Conservation (phyloP, 2,329 filamentous ascomycete genomes). For the Colletotrichum zoysiae region DNA sequence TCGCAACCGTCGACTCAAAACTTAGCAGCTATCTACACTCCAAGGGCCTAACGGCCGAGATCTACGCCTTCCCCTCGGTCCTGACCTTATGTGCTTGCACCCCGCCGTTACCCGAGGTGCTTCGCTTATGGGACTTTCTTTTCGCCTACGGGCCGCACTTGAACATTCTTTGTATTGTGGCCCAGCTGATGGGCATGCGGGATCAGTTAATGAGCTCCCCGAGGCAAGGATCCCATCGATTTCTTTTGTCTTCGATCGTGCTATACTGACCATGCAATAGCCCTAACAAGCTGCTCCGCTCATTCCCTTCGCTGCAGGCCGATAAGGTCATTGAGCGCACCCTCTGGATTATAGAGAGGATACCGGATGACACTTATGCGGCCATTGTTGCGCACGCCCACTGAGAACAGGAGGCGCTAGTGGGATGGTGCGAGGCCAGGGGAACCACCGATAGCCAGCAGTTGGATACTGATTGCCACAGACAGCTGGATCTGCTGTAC, state of each 20-base stretch:
- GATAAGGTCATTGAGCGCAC: slow-evolving; percentile 88
- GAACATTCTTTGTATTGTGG: slow-evolving; percentile 96
- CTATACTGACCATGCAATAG: slow-evolving; percentile 60
- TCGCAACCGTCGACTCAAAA: slow-evolving; percentile 91
- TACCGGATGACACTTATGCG: slow-evolving; percentile 90
- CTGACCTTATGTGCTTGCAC: slow-evolving; percentile 96
- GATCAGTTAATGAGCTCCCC: slow-evolving; percentile 85
- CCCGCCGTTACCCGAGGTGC: slow-evolving; percentile 90
- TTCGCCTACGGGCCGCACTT: slow-evolving; percentile 96
- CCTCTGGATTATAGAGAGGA: slow-evolving; percentile 87
- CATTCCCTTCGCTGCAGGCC: slow-evolving; percentile 86
- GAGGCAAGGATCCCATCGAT: slow-evolving; percentile 68
- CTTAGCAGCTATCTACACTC: slow-evolving; percentile 85
- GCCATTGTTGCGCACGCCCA: slow-evolving; percentile 89
- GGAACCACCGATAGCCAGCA: background rate
- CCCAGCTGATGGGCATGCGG: slow-evolving; percentile 89
- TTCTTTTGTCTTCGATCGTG: background rate
- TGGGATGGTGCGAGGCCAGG: background rate
- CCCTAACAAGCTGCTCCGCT: slow-evolving; percentile 91
- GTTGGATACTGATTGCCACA: background rate
- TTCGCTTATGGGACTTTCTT: slow-evolving; percentile 95
- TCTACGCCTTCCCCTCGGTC: slow-evolving; percentile 96
- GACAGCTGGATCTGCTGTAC: background rate
- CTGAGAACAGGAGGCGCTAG: background rate
- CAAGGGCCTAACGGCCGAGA: slow-evolving; percentile 90